Evolutionary conservation across 1,284 basidiomycete genomes (phyloP).

Genomic region (Wallemia ichthyophaga): DNA sequence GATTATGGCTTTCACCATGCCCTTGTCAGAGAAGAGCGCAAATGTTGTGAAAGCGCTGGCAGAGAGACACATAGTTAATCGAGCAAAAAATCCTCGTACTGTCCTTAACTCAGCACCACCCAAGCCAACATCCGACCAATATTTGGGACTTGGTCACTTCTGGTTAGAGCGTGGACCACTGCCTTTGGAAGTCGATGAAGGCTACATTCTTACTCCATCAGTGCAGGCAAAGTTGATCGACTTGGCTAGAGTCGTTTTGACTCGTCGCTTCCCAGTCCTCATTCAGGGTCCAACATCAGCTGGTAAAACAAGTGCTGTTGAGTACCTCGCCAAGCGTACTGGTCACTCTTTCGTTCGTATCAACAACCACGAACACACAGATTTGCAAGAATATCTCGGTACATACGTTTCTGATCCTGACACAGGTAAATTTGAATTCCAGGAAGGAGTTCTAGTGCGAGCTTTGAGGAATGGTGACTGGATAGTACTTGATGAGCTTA

Average conservation of each 20-base stretch:
- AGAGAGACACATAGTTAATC: slow-evolving; percentile 47
- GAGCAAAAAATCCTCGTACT: slow-evolving; percentile 50
- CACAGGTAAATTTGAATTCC: slow-evolving; percentile 75
- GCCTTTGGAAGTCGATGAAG: slow-evolving; percentile 28
- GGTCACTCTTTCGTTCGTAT: slow-evolving; percentile 91
- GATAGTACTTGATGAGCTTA: slow-evolving; percentile 95
- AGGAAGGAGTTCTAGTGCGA: slow-evolving; percentile 74
- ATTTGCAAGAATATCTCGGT: slow-evolving; percentile 94
- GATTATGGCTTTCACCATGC: slow-evolving; percentile 92
- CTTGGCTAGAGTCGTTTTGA: slow-evolving; percentile 65
- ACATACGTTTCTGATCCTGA: slow-evolving; percentile 79
- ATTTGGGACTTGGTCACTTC: slow-evolving; percentile 67
- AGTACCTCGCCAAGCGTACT: slow-evolving; percentile 74
- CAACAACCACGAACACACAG: slow-evolving; percentile 99
- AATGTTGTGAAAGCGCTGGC: slow-evolving; percentile 36
- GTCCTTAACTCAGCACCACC: slow-evolving; percentile 36
- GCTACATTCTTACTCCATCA: slow-evolving; percentile 84
- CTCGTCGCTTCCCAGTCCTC: slow-evolving; percentile 68
- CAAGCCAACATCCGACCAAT: slow-evolving; percentile 28
- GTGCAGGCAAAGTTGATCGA: slow-evolving; percentile 85
- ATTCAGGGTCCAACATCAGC: slow-evolving; percentile 96
- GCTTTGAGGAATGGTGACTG: slow-evolving; percentile 79
- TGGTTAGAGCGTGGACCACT: slow-evolving; percentile 44
- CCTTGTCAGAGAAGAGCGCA: slow-evolving; percentile 46
- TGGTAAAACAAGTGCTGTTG: slow-evolving; percentile 89